These are phyloP conservation scores for Podaxis carcinomalis DNA, from an alignment of 768 basidiomycete genomes.

Conservation along the genomic window DNA sequence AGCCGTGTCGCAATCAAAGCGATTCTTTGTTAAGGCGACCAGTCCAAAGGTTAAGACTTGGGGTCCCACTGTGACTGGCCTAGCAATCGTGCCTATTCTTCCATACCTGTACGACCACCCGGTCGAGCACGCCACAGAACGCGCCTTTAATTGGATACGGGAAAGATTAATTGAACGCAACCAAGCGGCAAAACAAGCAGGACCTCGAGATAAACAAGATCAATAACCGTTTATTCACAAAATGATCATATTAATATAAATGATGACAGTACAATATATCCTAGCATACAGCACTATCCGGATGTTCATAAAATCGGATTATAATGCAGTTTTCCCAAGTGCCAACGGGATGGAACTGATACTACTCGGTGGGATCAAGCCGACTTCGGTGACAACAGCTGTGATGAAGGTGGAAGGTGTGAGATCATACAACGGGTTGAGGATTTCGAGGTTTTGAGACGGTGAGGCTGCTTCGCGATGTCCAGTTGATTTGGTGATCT, in stretches of 20 bases:
- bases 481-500: constrained; percentile 25
- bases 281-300: background rate
- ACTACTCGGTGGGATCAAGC: constrained; percentile 89
- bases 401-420: constrained; percentile 92
- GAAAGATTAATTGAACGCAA: constrained; percentile 42
- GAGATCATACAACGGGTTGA: constrained; percentile 91
- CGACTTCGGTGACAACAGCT: constrained; percentile 95
- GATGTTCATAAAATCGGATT: constrained; percentile 10
- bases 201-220: constrained; percentile 20
- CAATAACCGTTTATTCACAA: constrained; percentile 19
- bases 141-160: constrained; percentile 67
- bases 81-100: constrained; percentile 68
- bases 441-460: constrained; percentile 59
- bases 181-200: constrained; percentile 12
- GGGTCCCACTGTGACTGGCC: constrained; percentile 73
- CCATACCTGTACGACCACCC: constrained; percentile 81
- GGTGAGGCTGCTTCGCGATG: constrained; percentile 23
- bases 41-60: constrained; percentile 60
- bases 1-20: constrained; percentile 69
- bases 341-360: constrained; percentile 82
- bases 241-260: background rate
- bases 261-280: background rate
- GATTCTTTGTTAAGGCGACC: constrained; percentile 54
- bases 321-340: constrained; percentile 47
- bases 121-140: constrained; percentile 67